A percentile compares a stretch with the other conserved stretches of the same genome.
phyloP scores from a whole-genome alignment of 2,329 filamentous ascomycete species.

The Tolypocladium sp. region DNA sequence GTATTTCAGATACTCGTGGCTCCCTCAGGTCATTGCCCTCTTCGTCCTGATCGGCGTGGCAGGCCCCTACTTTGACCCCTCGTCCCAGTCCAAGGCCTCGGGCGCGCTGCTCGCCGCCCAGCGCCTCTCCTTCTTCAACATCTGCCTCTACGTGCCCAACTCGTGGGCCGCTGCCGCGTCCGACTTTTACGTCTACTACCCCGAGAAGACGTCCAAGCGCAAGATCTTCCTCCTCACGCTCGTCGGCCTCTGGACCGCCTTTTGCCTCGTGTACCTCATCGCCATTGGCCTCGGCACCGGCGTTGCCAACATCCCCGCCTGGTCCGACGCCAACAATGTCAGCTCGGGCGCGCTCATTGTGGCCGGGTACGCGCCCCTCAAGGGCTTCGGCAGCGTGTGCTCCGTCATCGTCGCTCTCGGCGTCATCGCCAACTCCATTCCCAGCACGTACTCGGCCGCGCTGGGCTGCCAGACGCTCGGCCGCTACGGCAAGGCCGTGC shows the following conservation, averaged over 20 bases:
- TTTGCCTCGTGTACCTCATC: conserved; percentile 62
- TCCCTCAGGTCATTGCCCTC: conserved; percentile 64
- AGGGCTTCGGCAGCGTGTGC: conserved; percentile 47
- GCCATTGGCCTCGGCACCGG: conserved; percentile 44
- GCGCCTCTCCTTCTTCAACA: conserved; percentile 57
- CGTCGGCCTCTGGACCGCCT: conserved; percentile 47
- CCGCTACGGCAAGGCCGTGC: conserved; percentile 41
- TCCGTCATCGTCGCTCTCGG: conserved; percentile 45
- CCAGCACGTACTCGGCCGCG: conserved; percentile 47
- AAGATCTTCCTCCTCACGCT: conserved; percentile 64
- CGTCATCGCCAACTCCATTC: conserved; percentile 46
- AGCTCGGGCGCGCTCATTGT: conserved; percentile 48
- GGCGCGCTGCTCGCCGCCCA: conserved; percentile 55
- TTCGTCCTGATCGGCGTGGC: conserved; percentile 63
- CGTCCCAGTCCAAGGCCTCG: conserved; percentile 46
- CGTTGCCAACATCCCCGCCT: conserved; percentile 36
- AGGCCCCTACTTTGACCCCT: conserved; percentile 53
- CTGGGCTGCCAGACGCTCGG: conserved; percentile 51
- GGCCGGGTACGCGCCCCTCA: conserved; percentile 42
- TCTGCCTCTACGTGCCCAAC: conserved; percentile 46
- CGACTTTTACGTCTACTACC: conserved; percentile 76
- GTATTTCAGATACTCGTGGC: conserved; percentile 24
- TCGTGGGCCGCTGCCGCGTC: conserved; percentile 64
- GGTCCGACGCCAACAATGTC: conserved; percentile 39
- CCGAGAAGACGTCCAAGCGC: conserved; percentile 44